These are phyloP conservation scores for Penicillium manginii DNA, from an alignment of 495 filamentous ascomycete species.

Conservation along the genomic window DNA sequence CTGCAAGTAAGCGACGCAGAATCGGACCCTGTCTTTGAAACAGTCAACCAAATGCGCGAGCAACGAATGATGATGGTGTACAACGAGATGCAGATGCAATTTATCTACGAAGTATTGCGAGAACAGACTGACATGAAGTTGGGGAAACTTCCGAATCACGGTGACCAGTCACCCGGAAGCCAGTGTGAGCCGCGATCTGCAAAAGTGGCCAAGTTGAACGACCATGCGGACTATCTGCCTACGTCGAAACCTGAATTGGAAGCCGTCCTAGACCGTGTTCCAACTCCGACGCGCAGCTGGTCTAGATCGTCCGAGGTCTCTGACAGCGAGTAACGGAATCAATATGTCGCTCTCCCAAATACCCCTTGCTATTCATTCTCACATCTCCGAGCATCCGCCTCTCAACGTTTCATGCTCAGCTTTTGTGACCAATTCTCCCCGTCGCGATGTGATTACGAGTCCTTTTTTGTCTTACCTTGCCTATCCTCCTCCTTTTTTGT, in stretches of 20 bases:
- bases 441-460: not conserved
- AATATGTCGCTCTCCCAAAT: not conserved
- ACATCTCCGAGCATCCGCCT: not conserved
- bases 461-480: constrained; percentile 11
- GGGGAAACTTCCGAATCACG: constrained; percentile 26
- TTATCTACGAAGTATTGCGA: constrained; percentile 85
- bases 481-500: constrained; percentile 20
- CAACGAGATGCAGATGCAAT: constrained; percentile 79
- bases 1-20: constrained; percentile 46
- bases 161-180: constrained; percentile 22
- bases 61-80: constrained; percentile 98
- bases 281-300: constrained; percentile 35
- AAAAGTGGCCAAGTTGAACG: constrained; percentile 45
- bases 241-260: constrained; percentile 48
- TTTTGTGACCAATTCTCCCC: not conserved
- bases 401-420: not conserved
- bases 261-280: constrained; percentile 28
- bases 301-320: constrained; percentile 38
- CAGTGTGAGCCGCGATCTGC: constrained; percentile 40
- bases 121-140: constrained; percentile 67
- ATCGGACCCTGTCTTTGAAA: constrained; percentile 67
- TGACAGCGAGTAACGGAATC: constrained; percentile 37
- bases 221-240: constrained; percentile 35
- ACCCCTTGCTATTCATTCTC: not conserved
- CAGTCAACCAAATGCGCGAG: constrained; percentile 80